A percentile compares a stretch with the other conserved stretches of the same genome.
These are phyloP conservation scores for Stagonosporopsis cucurbitacearum DNA, from an alignment of 2,329 filamentous ascomycete species.

Conservation along the genomic window DNA sequence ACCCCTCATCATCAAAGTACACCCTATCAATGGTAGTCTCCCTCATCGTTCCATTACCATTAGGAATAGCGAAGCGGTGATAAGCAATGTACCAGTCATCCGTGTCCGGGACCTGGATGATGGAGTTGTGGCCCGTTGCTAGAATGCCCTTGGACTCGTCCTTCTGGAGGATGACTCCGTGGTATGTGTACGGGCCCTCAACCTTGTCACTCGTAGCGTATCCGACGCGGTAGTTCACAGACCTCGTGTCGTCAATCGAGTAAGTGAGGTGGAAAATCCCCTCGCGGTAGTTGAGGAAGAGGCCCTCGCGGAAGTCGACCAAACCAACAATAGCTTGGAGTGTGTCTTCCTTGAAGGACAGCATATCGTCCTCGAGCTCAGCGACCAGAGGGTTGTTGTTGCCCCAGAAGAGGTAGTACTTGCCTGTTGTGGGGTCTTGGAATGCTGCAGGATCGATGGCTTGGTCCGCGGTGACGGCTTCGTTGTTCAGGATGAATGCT, in stretches of 20 bases:
- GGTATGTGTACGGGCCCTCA: slow-evolving; percentile 36
- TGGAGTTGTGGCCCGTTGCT: slow-evolving; percentile 33
- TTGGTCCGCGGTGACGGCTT: slow-evolving; percentile 29
- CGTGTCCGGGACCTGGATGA: slow-evolving; percentile 37
- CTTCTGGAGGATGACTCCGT: slow-evolving; percentile 34
- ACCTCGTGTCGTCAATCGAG: slow-evolving; percentile 39
- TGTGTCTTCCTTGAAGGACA: slow-evolving; percentile 26
- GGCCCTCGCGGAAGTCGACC: slow-evolving; percentile 33
- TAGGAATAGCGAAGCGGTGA: slow-evolving; percentile 36
- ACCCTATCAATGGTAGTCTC: slow-evolving; percentile 37
- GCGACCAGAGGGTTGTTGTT: slow-evolving; percentile 31
- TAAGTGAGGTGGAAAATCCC: slow-evolving; percentile 39
- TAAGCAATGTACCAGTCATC: slow-evolving; percentile 43
- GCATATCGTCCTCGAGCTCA: slow-evolving; percentile 34
- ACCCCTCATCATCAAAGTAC: slow-evolving; percentile 32
- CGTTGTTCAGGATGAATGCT: slow-evolving; percentile 40
- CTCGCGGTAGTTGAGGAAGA: slow-evolving; percentile 35
- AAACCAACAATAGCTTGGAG: slow-evolving; percentile 25
- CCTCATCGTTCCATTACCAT: slow-evolving; percentile 31
- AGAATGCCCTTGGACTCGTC: slow-evolving; percentile 31
- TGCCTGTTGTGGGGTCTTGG: slow-evolving; percentile 31
- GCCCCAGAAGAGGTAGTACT: slow-evolving; percentile 41
- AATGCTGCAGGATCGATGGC: slow-evolving; percentile 38
- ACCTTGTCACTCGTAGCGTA: slow-evolving; percentile 33
- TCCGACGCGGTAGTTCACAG: slow-evolving; percentile 36